These are phyloP conservation scores for Nicotiana sylvestris DNA, from an alignment of 257 asterid genomes.

Conservation along the genomic window DNA sequence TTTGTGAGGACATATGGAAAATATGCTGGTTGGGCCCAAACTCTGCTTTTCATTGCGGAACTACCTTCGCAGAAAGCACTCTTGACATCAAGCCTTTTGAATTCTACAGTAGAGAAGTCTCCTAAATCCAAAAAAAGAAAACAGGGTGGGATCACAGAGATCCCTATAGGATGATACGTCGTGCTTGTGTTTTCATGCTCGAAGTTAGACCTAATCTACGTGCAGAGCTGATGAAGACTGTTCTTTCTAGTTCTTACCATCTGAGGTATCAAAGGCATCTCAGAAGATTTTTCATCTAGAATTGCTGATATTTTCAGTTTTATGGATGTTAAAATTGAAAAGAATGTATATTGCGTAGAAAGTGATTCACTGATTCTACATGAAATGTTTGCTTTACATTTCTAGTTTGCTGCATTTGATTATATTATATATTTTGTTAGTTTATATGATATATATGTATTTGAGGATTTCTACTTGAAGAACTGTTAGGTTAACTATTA, in stretches of 20 bases:
- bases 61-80: constrained; percentile 88
- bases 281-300: constrained; percentile 1
- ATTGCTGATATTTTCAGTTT: neutral
- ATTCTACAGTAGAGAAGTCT: constrained; percentile 21
- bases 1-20: constrained; percentile 84
- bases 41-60: constrained; percentile 88
- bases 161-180: neutral
- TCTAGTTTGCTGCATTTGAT: neutral
- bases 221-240: neutral
- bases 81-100: constrained; percentile 39
- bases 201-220: neutral
- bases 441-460: neutral
- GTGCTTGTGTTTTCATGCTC: neutral
- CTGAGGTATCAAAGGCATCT: neutral
- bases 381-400: neutral
- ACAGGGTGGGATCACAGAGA: constrained; percentile 7
- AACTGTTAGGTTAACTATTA: neutral
- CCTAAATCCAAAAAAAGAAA: constrained; percentile 26
- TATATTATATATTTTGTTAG: neutral
- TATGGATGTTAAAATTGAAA: neutral
- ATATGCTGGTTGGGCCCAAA: constrained; percentile 99
- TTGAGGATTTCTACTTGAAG: neutral
- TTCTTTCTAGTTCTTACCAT: constrained; percentile 6
- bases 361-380: neutral
- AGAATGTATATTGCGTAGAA: neutral